Evolutionary conservation across 352 stramenopile species (phyloP), one percentile per base, ranked within the genome.

Genomic region (Phytophthora pisi): DNA sequence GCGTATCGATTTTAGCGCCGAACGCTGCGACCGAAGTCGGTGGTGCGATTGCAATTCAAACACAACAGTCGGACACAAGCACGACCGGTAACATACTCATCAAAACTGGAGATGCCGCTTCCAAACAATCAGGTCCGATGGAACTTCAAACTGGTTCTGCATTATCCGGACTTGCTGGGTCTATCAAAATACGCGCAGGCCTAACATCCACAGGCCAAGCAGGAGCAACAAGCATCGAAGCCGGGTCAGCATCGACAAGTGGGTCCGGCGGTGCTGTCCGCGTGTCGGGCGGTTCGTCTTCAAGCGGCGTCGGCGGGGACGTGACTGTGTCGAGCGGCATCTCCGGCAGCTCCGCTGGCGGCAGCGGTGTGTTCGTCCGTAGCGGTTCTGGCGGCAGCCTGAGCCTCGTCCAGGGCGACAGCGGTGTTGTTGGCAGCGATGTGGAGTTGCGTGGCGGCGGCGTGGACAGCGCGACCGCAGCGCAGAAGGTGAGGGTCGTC

Each of bases 251-350:
- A 11, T 59, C 61, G 11, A 47, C 61, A 16, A 64, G 53, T 31
- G 61, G 61, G 1, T 40, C 52, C 8, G 65, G 57, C 24, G 57
- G 51, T 5, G 26, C 57, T 38, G 34, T 64, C 7, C 30, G 24
- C 20, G 51, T 66, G 13, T 63, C 51, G 20, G 66, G 66, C 34
- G 54, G 50, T 0, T 68, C 65, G 45, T 74, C 66, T 8, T 52
- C 52, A 15, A 71, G 51, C 26, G 58, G 61, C 20, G 30, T 66
- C 50, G 68, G 72, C 15, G 72, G 68, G 5, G 49, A 70, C 46
- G 60, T 79, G 43, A 61, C 51, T 20, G 23, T 79, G n/a, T 63
- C 58, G 24, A 74, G 68, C 56, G 68, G 68, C 18, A 9, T 43
- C 31, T 66, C 64, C 36, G 57, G 57, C 24, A 58, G 50, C 26